Percentiles rank a stretch among this genome's conserved stretches.
Conservation (phyloP, 169 alveolate species). For the Plasmodium inui region DNA sequence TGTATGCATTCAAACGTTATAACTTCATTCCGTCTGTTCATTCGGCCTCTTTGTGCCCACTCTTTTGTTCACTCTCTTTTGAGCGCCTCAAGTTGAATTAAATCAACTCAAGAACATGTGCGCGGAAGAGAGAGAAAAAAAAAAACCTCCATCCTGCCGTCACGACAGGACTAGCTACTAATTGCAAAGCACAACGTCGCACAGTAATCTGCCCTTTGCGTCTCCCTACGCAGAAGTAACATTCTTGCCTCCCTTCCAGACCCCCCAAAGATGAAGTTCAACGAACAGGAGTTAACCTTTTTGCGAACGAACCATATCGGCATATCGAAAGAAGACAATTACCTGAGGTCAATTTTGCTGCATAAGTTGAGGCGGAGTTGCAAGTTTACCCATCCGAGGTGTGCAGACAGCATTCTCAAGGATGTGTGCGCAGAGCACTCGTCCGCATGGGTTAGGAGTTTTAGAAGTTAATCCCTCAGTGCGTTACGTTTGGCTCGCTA, state of each 20-base stretch:
- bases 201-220: too few species aligned
- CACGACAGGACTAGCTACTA: not conserved
- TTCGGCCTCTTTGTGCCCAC: not conserved
- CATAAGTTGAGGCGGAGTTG: not conserved
- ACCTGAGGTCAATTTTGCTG: constrained; percentile 8
- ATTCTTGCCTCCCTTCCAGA: not conserved
- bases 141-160: not conserved
- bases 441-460: not conserved
- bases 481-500: not conserved
- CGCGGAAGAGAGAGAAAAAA: too few species aligned
- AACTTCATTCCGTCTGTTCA: not conserved
- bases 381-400: not conserved
- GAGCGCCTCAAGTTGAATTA: too few species aligned
- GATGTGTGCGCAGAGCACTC: constrained; percentile 19
- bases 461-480: not conserved
- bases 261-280: constrained; percentile 2
- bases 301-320: not conserved
- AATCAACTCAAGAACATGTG: too few species aligned
- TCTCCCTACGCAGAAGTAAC: not conserved
- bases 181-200: not conserved
- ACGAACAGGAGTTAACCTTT: constrained; percentile 13
- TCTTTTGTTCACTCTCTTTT: too few species aligned
- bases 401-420: not conserved
- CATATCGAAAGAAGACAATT: constrained; percentile 11
- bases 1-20: too few species aligned